These are phyloP conservation scores for Sideroxylon spinosum DNA, from an alignment of 179 eudicot genomes.

Conservation along the genomic window DNA sequence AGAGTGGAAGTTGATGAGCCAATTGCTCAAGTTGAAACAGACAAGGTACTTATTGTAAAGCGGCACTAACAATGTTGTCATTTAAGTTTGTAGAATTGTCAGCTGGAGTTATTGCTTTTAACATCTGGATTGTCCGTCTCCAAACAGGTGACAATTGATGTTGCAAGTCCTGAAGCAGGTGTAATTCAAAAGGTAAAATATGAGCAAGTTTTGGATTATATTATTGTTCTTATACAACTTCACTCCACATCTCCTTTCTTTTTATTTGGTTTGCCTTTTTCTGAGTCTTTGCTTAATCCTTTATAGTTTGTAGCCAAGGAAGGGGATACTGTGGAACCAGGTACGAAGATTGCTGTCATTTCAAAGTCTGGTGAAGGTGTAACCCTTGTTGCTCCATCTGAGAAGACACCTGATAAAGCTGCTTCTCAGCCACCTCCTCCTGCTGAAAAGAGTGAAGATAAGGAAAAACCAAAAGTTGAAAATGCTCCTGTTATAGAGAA, in stretches of 20 bases:
- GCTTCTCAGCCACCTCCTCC: conserved; percentile 37
- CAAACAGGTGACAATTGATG: conserved; percentile 87
- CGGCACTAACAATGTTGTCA: background rate
- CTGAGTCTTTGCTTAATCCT: conserved; percentile 6
- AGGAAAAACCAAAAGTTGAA: conserved; percentile 36
- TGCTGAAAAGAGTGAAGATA: conserved; percentile 35
- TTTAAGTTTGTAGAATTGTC: background rate
- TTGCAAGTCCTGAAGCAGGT: conserved; percentile 95
- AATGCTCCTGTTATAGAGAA: conserved; percentile 25
- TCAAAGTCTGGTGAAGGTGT: conserved; percentile 64
- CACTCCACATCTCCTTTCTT: background rate
- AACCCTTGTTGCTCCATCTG: conserved; percentile 81
- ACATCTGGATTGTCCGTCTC: background rate
- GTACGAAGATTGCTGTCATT: conserved; percentile 77
- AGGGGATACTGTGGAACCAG: conserved; percentile 97
- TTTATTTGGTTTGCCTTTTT: background rate
- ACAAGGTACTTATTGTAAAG: conserved; percentile 54
- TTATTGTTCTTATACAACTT: background rate
- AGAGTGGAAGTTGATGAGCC: conserved; percentile 86
- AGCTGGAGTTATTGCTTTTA: background rate
- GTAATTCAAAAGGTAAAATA: conserved; percentile 69
- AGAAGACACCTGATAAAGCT: conserved; percentile 49
- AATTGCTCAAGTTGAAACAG: conserved; percentile 96
- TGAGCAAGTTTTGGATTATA: background rate
- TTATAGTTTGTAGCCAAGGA: conserved; percentile 78